Evolutionary conservation across 75 land plant species (phyloP).

Genomic region (Cunninghamia lanceolata): DNA sequence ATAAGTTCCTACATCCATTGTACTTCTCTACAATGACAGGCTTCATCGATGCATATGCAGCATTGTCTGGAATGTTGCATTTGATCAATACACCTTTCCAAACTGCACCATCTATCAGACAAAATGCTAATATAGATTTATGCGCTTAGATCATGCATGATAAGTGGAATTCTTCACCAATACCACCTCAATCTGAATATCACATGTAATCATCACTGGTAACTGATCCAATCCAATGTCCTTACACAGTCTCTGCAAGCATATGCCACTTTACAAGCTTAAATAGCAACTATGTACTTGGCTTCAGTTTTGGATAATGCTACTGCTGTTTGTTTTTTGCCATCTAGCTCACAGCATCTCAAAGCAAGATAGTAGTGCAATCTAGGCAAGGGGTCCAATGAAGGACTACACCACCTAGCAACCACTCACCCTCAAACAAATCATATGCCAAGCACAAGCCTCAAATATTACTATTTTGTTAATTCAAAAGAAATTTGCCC

Average conservation of each 20-base stretch:
- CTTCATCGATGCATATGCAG: not conserved
- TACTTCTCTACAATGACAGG: not conserved
- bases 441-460: too few species aligned
- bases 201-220: not conserved
- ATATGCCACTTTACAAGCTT: not conserved
- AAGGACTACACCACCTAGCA: too few species aligned
- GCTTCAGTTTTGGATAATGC: not conserved
- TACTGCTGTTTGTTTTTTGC: not conserved
- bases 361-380: not conserved
- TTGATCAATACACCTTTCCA: not conserved
- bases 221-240: not conserved
- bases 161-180: not conserved
- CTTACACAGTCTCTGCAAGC: not conserved
- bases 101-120: not conserved
- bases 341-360: not conserved
- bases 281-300: not conserved
- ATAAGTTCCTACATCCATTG: not conserved
- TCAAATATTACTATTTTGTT: too few species aligned
- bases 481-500: too few species aligned
- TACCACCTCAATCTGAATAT: not conserved
- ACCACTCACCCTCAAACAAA: too few species aligned
- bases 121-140: too few species aligned
- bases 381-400: too few species aligned
- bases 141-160: not conserved
- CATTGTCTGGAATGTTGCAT: not conserved